phyloP scores from a whole-genome alignment of 331 rosid genomes.

The Quercus lobata region DNA sequence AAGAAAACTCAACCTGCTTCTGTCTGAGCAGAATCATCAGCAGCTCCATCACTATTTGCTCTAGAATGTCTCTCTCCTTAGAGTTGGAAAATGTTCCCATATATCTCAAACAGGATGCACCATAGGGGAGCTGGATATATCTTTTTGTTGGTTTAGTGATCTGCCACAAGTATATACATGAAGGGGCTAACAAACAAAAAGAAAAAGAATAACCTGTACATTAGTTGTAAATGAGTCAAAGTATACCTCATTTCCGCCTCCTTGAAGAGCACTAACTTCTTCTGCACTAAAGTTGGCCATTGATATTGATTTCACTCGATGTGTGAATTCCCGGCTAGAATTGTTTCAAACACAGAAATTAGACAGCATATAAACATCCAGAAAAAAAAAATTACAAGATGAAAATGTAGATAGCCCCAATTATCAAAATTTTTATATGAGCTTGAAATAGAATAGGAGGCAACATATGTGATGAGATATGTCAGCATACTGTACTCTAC shows the following conservation, averaged over 20 bases:
- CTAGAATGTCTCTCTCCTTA: too few relatives aligned
- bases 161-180: constrained; percentile 13
- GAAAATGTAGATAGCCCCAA: too few relatives aligned
- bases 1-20: too few relatives aligned
- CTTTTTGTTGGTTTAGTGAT: constrained; percentile 71
- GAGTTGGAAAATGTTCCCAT: too few relatives aligned
- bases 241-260: constrained; percentile 88
- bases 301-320: constrained; percentile 82
- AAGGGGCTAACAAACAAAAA: constrained; percentile 13
- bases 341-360: constrained; percentile 12
- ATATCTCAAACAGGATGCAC: too few relatives aligned
- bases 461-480: background rate
- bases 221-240: background rate
- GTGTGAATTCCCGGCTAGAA: constrained; percentile 91
- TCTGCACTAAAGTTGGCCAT: constrained; percentile 94
- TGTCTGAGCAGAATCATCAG: too few relatives aligned
- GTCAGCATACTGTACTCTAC: constrained; percentile 91
- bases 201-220: constrained; percentile 17
- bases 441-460: background rate
- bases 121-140: background rate
- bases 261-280: constrained; percentile 86
- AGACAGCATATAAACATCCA: background rate
- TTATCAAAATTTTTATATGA: background rate
- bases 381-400: background rate
- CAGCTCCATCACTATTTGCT: too few relatives aligned